phyloP scores from a whole-genome alignment of 805 yeast species.

The Scheffersomyces lignosus region DNA sequence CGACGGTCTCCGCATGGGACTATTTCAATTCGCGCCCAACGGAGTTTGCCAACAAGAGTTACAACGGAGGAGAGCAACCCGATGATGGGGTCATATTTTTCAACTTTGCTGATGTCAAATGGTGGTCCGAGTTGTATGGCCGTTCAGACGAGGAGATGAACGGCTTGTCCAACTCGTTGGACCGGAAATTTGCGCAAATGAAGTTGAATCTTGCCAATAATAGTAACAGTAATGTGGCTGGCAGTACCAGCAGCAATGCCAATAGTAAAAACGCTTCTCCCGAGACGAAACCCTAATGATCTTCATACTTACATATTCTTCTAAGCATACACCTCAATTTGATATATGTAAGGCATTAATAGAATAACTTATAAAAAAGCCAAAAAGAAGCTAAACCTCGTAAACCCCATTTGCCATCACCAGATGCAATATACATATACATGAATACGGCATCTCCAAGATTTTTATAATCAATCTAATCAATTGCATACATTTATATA shows the following conservation, averaged over 20 bases:
- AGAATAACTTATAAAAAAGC: too few relatives aligned
- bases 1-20: slow-evolving; percentile 88
- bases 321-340: too few relatives aligned
- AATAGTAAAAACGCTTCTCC: too few relatives aligned
- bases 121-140: slow-evolving; percentile 91
- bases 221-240: not conserved
- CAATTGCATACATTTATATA: too few relatives aligned
- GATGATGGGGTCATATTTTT: slow-evolving; percentile 54
- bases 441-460: too few relatives aligned
- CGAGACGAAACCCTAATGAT: not conserved
- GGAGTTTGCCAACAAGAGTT: slow-evolving; percentile 65
- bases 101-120: slow-evolving; percentile 59
- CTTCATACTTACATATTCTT: not conserved
- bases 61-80: slow-evolving; percentile 16
- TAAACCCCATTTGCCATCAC: too few relatives aligned
- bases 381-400: too few relatives aligned
- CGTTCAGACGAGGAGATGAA: slow-evolving; percentile 60
- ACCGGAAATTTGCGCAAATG: slow-evolving; percentile 42
- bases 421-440: too few relatives aligned
- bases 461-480: too few relatives aligned
- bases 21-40: slow-evolving; percentile 74
- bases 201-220: slow-evolving; percentile 12
- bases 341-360: too few relatives aligned
- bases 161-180: slow-evolving; percentile 40
- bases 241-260: not conserved